phyloP scores from a whole-genome alignment of 441 rosid genomes.

The Croton laevigatus region DNA sequence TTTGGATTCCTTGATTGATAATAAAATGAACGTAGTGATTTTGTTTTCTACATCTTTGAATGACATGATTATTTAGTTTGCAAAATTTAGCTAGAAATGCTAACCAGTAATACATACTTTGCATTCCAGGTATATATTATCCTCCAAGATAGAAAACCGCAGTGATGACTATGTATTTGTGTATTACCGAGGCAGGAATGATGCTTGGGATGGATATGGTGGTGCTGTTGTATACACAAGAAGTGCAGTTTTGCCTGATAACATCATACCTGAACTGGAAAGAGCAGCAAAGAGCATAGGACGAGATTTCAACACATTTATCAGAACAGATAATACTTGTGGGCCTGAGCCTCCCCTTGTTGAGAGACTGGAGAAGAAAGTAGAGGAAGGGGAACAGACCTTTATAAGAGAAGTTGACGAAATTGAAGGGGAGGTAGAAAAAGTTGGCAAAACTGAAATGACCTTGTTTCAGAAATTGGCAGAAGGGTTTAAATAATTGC shows the following conservation, averaged over 20 bases:
- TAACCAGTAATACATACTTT: slow-evolving; percentile 9
- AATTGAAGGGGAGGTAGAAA: slow-evolving; percentile 59
- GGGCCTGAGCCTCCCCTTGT: slow-evolving; percentile 94
- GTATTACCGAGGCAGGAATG: slow-evolving; percentile 82
- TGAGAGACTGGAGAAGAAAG: slow-evolving; percentile 82
- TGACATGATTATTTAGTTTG: not conserved
- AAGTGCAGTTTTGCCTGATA: slow-evolving; percentile 61
- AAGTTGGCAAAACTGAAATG: slow-evolving; percentile 62
- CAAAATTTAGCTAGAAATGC: not conserved
- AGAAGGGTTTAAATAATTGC: slow-evolving; percentile 69
- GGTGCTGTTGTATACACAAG: slow-evolving; percentile 93
- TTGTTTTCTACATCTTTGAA: not conserved
- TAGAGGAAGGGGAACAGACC: slow-evolving; percentile 62
- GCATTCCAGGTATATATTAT: slow-evolving; percentile 74
- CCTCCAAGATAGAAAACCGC: slow-evolving; percentile 70
- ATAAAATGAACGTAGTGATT: not conserved
- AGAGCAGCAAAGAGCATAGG: slow-evolving; percentile 74
- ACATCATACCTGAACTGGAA: slow-evolving; percentile 80
- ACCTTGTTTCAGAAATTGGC: slow-evolving; percentile 66
- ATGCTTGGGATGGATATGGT: slow-evolving; percentile 99
- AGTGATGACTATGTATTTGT: slow-evolving; percentile 76
- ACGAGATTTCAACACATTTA: slow-evolving; percentile 69
- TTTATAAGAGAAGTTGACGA: slow-evolving; percentile 58
- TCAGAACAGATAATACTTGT: slow-evolving; percentile 69
- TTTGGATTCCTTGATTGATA: not conserved